Evolutionary conservation across 495 filamentous ascomycete genomes (phyloP).

Genomic region (Talaromyces proteolyticus): DNA sequence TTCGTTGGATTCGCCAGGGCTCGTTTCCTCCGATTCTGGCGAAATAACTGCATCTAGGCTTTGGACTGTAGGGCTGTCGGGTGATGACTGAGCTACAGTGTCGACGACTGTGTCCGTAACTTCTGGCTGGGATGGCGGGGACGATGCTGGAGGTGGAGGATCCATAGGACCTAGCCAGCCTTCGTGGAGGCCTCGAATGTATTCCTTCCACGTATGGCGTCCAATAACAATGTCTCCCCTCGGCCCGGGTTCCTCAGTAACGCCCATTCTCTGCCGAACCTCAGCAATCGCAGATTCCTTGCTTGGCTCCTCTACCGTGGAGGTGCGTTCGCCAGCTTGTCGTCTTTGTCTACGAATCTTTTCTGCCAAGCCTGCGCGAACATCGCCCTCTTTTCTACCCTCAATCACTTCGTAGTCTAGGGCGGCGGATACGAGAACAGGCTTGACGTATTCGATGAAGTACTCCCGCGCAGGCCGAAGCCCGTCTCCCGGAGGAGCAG

Average conservation of each 20-base stretch:
- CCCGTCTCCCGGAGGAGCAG: constrained; percentile 80
- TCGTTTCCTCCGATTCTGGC: constrained; percentile 9
- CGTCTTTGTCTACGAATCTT: constrained; percentile 64
- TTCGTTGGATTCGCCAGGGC: constrained; percentile 20
- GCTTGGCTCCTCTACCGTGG: constrained; percentile 26
- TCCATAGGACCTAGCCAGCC: constrained; percentile 90
- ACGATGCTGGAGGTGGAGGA: constrained; percentile 16
- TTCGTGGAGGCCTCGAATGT: constrained; percentile 86
- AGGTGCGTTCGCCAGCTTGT: constrained; percentile 43
- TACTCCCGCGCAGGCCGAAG: constrained; percentile 79
- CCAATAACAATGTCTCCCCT: constrained; percentile 85
- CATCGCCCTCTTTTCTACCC: constrained; percentile 80
- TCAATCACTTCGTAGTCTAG: constrained; percentile 95
- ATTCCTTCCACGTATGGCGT: constrained; percentile 96
- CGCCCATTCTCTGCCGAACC: constrained; percentile 52
- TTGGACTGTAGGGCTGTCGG: constrained; percentile 21
- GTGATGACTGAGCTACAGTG: constrained; percentile 15
- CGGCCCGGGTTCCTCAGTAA: constrained; percentile 64
- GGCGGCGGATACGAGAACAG: constrained; percentile 80
- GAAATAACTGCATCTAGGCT: neutral
- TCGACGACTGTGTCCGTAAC: constrained; percentile 17
- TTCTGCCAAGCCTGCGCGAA: constrained; percentile 77
- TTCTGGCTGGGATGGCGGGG: constrained; percentile 15
- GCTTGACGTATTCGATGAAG: constrained; percentile 94
- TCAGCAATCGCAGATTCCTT: constrained; percentile 51